phyloP scores from a whole-genome alignment of 768 basidiomycete species.

The Pilatotrama ljubarskyi region DNA sequence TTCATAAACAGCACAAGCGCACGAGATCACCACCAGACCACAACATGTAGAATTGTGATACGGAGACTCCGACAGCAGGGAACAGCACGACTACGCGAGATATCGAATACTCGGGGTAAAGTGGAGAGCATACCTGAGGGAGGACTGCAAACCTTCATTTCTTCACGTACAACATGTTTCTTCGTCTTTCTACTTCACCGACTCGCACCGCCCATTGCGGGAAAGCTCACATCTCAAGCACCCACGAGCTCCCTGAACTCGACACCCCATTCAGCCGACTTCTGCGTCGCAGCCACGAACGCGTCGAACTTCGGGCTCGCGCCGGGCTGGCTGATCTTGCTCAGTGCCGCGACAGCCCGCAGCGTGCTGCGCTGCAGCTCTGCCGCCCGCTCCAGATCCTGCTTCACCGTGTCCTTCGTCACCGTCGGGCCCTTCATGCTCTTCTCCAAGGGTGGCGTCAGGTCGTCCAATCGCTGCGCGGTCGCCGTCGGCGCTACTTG shows the following conservation, averaged over 20 bases:
- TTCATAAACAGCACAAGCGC: no score
- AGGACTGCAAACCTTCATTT: no score
- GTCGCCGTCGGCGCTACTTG: conserved; percentile 84
- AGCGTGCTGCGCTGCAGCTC: conserved; percentile 91
- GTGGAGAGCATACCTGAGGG: no score
- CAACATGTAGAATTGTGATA: no score
- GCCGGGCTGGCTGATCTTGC: conserved; percentile 66
- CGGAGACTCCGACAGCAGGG: no score
- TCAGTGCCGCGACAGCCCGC: conserved; percentile 83
- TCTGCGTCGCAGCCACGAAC: conserved; percentile 74
- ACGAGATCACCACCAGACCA: no score
- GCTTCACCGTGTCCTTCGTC: conserved; percentile 96
- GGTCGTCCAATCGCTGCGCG: conserved; percentile 79
- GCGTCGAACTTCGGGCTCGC: conserved; percentile 73
- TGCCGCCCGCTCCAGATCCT: conserved; percentile 82
- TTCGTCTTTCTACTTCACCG: neutral
- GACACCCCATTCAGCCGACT: conserved; percentile 60
- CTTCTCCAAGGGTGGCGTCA: conserved; percentile 79
- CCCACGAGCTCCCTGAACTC: conserved; percentile 66
- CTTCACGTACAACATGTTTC: no score
- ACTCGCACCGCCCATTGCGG: no score
- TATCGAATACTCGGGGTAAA: no score
- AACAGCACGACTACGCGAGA: no score
- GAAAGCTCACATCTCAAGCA: conserved; percentile 16
- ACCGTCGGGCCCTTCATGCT: conserved; percentile 88